Evolutionary conservation across 2,329 filamentous ascomycete genomes (phyloP).

Genomic region (Venturia carpophila): DNA sequence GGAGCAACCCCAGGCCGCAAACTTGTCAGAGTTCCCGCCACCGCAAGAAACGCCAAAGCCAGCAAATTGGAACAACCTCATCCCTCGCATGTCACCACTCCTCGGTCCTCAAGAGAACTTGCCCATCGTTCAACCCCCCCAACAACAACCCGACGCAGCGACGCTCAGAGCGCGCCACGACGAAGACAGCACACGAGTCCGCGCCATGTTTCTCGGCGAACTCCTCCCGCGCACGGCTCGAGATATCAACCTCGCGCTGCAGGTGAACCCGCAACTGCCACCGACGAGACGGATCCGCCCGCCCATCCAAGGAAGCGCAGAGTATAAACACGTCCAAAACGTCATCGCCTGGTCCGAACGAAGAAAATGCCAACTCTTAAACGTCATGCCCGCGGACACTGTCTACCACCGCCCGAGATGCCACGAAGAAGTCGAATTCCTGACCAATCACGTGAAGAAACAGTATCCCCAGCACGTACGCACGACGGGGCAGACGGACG

Average conservation of each 20-base stretch:
- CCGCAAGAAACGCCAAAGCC: neutral
- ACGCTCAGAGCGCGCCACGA: neutral
- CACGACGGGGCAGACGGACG: neutral
- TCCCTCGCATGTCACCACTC: neutral
- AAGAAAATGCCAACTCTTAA: neutral
- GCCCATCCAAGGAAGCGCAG: neutral
- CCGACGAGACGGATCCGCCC: neutral
- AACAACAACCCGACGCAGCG: neutral
- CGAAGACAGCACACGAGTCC: neutral
- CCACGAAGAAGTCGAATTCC: neutral
- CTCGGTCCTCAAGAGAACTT: neutral
- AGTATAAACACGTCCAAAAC: neutral
- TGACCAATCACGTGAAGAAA: neutral
- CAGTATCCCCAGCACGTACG: neutral
- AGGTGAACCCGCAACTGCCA: neutral
- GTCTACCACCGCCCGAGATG: neutral
- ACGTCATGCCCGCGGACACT: neutral
- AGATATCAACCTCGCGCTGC: neutral
- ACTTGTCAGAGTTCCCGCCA: neutral
- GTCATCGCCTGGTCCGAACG: neutral
- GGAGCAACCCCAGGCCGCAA: neutral
- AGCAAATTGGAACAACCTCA: neutral
- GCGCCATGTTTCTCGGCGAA: neutral
- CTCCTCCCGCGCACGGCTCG: neutral
- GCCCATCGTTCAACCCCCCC: neutral